Evolutionary conservation across 1,139 yeast genomes (phyloP).

Genomic region (Hemisphaericaspora lyxosophila): DNA sequence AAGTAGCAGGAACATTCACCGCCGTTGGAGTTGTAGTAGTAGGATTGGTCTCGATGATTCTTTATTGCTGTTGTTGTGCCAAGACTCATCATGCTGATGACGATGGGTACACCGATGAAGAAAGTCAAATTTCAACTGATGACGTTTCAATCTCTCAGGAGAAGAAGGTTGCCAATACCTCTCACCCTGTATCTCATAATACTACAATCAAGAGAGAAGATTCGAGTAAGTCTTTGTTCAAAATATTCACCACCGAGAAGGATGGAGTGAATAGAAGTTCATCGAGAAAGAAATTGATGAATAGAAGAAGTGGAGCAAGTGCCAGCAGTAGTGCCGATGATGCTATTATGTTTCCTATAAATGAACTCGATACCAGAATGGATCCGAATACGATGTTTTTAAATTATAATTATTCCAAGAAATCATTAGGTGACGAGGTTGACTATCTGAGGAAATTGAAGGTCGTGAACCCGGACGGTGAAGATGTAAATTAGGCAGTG

Average conservation of each 20-base stretch:
- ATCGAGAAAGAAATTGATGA: conserved; percentile 32
- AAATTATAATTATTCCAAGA: conserved; percentile 55
- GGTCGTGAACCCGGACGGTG: conserved; percentile 64
- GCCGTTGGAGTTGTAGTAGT: conserved; percentile 61
- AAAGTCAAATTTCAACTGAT: conserved; percentile 35
- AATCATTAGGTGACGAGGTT: conserved; percentile 69
- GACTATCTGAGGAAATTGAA: conserved; percentile 72
- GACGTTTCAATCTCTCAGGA: conserved; percentile 27
- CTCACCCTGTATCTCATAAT: no score
- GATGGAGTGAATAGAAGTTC: conserved; percentile 30
- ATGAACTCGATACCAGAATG: conserved; percentile 65
- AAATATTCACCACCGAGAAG: conserved; percentile 27
- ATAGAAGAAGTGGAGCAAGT: conserved; percentile 13
- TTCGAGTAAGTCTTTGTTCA: conserved; percentile 37
- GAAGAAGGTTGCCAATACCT: no score
- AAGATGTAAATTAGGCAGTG: background rate
- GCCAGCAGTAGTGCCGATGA: conserved; percentile 2
- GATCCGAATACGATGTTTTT: conserved; percentile 67
- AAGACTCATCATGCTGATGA: conserved; percentile 16
- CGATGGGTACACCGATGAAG: conserved; percentile 41
- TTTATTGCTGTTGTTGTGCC: conserved; percentile 40
- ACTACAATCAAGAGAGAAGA: conserved; percentile 30
- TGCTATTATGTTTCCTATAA: conserved; percentile 36
- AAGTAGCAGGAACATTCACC: conserved; percentile 73
- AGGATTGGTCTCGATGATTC: conserved; percentile 34